Evolutionary conservation across 31 red algal species (phyloP).

Genomic region (Bonnemaisonia californica): DNA sequence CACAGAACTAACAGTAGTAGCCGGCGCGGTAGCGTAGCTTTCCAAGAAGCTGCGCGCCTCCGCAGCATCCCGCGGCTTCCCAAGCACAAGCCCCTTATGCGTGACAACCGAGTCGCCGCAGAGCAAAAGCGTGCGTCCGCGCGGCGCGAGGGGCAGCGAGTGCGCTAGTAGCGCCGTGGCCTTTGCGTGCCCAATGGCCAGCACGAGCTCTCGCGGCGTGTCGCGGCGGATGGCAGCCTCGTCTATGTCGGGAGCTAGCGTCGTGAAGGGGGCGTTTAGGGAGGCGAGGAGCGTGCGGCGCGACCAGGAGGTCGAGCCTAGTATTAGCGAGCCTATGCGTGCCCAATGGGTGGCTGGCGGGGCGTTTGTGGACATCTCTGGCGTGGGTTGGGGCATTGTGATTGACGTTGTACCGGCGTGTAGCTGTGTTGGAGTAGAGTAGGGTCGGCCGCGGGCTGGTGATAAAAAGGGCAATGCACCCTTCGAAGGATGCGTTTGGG

Average conservation of each 20-base stretch:
- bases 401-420: too few species aligned
- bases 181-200: slow-evolving; percentile 80
- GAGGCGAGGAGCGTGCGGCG: slow-evolving; percentile 77
- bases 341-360: slow-evolving; percentile 20
- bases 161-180: slow-evolving; percentile 62
- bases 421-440: too few species aligned
- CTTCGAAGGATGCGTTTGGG: too few species aligned
- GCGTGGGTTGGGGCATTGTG: neutral
- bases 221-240: slow-evolving; percentile 72
- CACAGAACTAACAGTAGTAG: slow-evolving; percentile 82
- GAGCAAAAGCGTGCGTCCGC: slow-evolving; percentile 52
- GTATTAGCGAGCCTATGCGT: slow-evolving; percentile 60
- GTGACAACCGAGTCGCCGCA: slow-evolving; percentile 95
- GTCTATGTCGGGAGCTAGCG: slow-evolving; percentile 85
- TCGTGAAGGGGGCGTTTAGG: slow-evolving; percentile 49
- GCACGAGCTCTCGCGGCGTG: slow-evolving; percentile 70
- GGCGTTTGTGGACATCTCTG: neutral
- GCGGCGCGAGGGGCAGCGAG: neutral
- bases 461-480: too few species aligned
- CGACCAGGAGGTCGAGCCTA: slow-evolving; percentile 93
- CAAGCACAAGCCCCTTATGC: slow-evolving; percentile 77
- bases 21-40: slow-evolving; percentile 80
- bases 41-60: slow-evolving; percentile 77
- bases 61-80: slow-evolving; percentile 69
- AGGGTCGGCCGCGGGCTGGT: too few species aligned